Conservation (phyloP, 2,329 filamentous ascomycete genomes). For the Ceratocystiopsis sp. region DNA sequence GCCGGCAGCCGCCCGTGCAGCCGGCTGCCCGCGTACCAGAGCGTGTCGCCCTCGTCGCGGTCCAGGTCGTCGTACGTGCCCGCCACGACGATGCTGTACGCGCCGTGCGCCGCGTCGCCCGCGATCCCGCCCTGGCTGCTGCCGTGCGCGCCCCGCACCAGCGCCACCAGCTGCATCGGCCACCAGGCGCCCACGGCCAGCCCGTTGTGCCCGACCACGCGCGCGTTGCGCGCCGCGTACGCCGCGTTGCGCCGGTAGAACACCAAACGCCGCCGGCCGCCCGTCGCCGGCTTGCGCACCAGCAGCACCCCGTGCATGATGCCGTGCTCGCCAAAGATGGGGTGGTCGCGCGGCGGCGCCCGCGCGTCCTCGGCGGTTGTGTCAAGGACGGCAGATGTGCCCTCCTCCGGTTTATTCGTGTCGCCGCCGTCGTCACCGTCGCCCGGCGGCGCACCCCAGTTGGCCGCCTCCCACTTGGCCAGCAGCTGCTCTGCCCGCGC, state of each 20-base stretch:
- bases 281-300: too few relatives aligned
- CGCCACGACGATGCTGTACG: constrained; percentile 35
- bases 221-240: constrained; percentile 6
- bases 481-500: background rate
- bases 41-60: constrained; percentile 10
- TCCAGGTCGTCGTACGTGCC: constrained; percentile 12
- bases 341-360: constrained; percentile 9
- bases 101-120: constrained; percentile 26
- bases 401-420: too few relatives aligned
- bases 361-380: background rate
- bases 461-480: constrained; percentile 3
- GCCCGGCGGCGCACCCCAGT: constrained; percentile 1
- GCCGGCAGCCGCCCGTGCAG: constrained; percentile 9
- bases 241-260: constrained; percentile 10
- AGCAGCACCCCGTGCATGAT: too few relatives aligned
- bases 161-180: constrained; percentile 30
- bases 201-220: constrained; percentile 17
- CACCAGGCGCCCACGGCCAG: constrained; percentile 29
- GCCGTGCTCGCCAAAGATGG: constrained; percentile 14
- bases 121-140: constrained; percentile 30
- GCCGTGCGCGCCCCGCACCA: constrained; percentile 38
- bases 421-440: background rate
- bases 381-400: too few relatives aligned
- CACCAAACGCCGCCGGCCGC: too few relatives aligned
- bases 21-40: constrained; percentile 15